These are phyloP conservation scores for Aureobasidium namibiae DNA, from an alignment of 2,329 filamentous ascomycete species.

Conservation along the genomic window DNA sequence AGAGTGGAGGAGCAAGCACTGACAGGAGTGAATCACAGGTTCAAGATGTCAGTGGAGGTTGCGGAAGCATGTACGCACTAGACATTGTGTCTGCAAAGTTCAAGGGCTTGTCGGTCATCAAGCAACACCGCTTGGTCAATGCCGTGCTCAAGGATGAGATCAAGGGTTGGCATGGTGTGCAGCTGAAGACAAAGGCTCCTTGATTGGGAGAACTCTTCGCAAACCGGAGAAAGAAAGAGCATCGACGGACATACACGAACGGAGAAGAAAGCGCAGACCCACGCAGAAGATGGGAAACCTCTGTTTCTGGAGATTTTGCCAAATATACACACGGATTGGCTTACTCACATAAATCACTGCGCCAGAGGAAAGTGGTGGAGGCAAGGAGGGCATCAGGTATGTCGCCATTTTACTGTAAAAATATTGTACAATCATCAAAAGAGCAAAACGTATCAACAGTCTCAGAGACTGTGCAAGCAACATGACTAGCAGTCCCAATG, in stretches of 20 bases:
- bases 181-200: conserved; percentile 60
- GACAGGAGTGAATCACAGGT: conserved; percentile 40
- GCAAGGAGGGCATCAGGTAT: background rate
- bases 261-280: background rate
- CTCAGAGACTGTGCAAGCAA: too few species aligned
- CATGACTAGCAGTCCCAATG: too few species aligned
- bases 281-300: background rate
- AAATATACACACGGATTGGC: background rate
- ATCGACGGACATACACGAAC: too few species aligned
- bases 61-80: conserved; percentile 81
- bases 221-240: background rate
- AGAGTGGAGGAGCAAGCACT: background rate
- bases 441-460: too few species aligned
- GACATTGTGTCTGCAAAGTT: conserved; percentile 67
- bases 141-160: conserved; percentile 64
- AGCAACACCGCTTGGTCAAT: conserved; percentile 78
- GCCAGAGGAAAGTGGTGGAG: background rate
- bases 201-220: conserved; percentile 15
- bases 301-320: background rate
- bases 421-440: background rate
- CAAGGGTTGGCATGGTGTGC: conserved; percentile 74
- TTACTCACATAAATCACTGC: background rate
- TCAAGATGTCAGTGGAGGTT: conserved; percentile 74
- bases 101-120: conserved; percentile 61
- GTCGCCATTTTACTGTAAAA: background rate